Evolutionary conservation across 345 rosid species (phyloP).

Genomic region (Moricandia arvensis): DNA sequence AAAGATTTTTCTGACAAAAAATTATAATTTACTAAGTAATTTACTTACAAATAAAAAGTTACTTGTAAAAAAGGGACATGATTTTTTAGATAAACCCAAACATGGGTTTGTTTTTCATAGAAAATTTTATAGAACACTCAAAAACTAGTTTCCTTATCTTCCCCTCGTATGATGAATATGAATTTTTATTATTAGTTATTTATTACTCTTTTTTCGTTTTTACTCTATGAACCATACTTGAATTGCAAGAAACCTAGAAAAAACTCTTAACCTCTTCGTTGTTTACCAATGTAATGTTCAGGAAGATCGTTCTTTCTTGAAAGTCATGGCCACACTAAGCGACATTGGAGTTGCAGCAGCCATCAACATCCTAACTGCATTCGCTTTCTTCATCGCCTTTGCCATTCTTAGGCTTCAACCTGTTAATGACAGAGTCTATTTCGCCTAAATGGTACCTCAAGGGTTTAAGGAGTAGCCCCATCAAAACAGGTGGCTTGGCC

Average conservation of each 20-base stretch:
- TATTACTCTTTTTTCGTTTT: not conserved
- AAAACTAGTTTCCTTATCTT: not conserved
- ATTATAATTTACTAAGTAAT: too few species aligned
- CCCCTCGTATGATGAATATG: not conserved
- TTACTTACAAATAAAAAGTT: too few species aligned
- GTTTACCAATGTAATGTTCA: not conserved
- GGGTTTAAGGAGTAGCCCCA: constrained; percentile 71
- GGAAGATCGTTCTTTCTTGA: constrained; percentile 20
- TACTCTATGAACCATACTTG: constrained; percentile 12
- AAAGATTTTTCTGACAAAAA: too few species aligned
- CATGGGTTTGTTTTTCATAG: too few species aligned
- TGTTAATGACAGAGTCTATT: constrained; percentile 84
- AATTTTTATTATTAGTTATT: not conserved
- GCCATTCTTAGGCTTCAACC: constrained; percentile 88
- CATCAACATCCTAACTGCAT: constrained; percentile 73
- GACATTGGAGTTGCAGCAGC: constrained; percentile 86
- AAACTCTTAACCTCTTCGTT: not conserved
- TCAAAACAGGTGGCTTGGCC: constrained; percentile 50
- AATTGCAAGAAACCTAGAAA: constrained; percentile 17
- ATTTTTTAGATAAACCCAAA: too few species aligned
- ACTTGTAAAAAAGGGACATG: too few species aligned
- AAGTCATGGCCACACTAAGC: constrained; percentile 67
- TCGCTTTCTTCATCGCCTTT: constrained; percentile 72
- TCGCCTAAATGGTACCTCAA: constrained; percentile 92
- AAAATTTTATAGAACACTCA: too few species aligned